These are phyloP conservation scores for Pelargonium australe DNA, from an alignment of 441 rosid species.

Conservation along the genomic window DNA sequence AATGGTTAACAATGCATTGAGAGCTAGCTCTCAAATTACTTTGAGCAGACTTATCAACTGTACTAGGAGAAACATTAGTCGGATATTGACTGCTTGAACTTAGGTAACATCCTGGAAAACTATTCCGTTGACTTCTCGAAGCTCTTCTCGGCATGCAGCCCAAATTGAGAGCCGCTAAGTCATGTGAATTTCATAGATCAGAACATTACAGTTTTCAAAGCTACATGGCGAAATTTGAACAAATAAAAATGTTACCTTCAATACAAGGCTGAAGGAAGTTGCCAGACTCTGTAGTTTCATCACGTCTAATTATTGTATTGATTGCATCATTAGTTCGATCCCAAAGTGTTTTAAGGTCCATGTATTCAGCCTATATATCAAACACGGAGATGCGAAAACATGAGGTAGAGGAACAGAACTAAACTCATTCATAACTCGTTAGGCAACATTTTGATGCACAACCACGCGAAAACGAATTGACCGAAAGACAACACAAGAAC, in stretches of 20 bases:
- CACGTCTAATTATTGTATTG: conserved; percentile 52
- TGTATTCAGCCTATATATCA: conserved; percentile 46
- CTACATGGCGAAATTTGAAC: too few species aligned
- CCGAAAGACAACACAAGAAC: too few species aligned
- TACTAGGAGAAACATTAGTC: not conserved
- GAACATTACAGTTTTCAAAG: too few species aligned
- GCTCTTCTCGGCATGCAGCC: conserved; percentile 56
- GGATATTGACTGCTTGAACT: conserved; percentile 25
- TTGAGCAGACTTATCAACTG: conserved; percentile 14
- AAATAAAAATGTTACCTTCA: conserved; percentile 38
- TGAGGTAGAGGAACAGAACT: too few species aligned
- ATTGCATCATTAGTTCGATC: conserved; percentile 55
- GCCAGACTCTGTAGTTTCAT: conserved; percentile 52
- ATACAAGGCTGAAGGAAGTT: conserved; percentile 54
- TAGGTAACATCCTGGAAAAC: conserved; percentile 41
- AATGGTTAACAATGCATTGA: too few species aligned
- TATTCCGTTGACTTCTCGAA: conserved; percentile 50
- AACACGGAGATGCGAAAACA: conserved; percentile 15
- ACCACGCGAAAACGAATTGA: too few species aligned
- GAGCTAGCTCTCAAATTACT: too few species aligned
- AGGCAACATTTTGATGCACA: too few species aligned
- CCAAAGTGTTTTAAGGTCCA: conserved; percentile 48
- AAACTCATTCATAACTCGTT: too few species aligned
- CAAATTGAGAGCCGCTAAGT: conserved; percentile 57
- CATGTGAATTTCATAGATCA: not conserved